These are phyloP conservation scores for Paramecium primaurelia DNA, from an alignment of 73 alveolate genomes.

Conservation along the genomic window DNA sequence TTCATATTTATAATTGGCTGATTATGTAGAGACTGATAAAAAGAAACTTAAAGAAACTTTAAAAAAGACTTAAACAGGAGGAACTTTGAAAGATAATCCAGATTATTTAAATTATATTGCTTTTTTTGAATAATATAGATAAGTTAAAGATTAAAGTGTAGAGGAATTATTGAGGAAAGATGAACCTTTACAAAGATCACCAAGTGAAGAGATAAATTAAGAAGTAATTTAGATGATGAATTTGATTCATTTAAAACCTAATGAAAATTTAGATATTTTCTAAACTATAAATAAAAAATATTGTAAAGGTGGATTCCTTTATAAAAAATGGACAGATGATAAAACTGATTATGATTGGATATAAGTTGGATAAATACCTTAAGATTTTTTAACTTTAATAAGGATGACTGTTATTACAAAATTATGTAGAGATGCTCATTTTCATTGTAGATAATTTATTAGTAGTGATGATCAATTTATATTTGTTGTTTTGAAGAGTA, in stretches of 20 bases:
- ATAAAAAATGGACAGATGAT: constrained; percentile 1
- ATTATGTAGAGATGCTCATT: constrained; percentile 36
- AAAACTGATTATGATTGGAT: constrained; percentile 46
- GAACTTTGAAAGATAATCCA: neutral
- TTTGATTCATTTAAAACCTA: neutral
- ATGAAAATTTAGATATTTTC: neutral
- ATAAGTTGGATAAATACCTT: neutral
- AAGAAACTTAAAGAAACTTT: neutral
- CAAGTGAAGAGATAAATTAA: neutral
- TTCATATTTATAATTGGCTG: neutral
- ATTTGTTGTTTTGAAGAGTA: constrained; percentile 33
- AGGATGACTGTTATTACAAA: constrained; percentile 43
- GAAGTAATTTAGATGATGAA: neutral
- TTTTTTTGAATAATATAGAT: neutral
- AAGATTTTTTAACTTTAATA: constrained; percentile 53
- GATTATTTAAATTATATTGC: neutral
- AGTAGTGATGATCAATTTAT: constrained; percentile 49
- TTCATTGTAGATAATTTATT: constrained; percentile 46
- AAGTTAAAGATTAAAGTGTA: neutral
- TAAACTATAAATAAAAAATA: neutral
- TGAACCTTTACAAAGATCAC: neutral
- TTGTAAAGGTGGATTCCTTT: constrained; percentile 13
- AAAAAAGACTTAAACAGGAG: neutral
- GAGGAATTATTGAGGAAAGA: neutral
- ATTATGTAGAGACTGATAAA: constrained; percentile 23